Conservation (phyloP, 768 basidiomycete species). For the Boletus rubroflammeus region DNA sequence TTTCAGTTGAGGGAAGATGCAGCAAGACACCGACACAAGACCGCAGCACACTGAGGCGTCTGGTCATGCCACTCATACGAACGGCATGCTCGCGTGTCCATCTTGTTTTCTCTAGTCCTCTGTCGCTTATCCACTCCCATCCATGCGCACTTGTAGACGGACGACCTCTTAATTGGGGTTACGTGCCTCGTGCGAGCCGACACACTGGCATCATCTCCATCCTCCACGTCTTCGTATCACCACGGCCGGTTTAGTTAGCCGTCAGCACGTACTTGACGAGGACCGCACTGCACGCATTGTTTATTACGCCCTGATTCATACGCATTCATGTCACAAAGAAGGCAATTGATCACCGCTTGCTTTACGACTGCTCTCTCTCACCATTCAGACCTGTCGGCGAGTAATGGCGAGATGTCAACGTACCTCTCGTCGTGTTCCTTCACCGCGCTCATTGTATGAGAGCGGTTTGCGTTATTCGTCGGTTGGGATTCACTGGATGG, state of each 20-base stretch:
- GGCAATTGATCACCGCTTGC: slow-evolving; percentile 47
- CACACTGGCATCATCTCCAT: slow-evolving; percentile 56
- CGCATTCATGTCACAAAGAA: slow-evolving; percentile 26
- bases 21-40: slow-evolving; percentile 73
- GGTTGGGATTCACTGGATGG: slow-evolving; percentile 26
- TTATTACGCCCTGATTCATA: slow-evolving; percentile 44
- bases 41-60: slow-evolving; percentile 52
- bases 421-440: slow-evolving; percentile 22
- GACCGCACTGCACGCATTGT: slow-evolving; percentile 34
- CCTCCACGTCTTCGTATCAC: slow-evolving; percentile 22
- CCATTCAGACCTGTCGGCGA: slow-evolving; percentile 18
- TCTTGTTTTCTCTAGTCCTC: slow-evolving; percentile 41
- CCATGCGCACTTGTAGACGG: slow-evolving; percentile 59
- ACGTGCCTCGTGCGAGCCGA: slow-evolving; percentile 75
- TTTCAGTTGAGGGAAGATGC: slow-evolving; percentile 46
- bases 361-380: slow-evolving; percentile 22
- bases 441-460: slow-evolving; percentile 36
- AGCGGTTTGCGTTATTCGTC: slow-evolving; percentile 20
- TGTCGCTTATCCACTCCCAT: slow-evolving; percentile 43
- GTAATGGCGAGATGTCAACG: slow-evolving; percentile 26
- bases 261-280: slow-evolving; percentile 24
- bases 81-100: slow-evolving; percentile 46
- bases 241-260: slow-evolving; percentile 23
- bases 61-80: slow-evolving; percentile 45
- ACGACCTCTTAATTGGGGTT: slow-evolving; percentile 84